Evolutionary conservation across 306 rosid genomes (phyloP).

Genomic region (Gastrolobium bilobum): DNA sequence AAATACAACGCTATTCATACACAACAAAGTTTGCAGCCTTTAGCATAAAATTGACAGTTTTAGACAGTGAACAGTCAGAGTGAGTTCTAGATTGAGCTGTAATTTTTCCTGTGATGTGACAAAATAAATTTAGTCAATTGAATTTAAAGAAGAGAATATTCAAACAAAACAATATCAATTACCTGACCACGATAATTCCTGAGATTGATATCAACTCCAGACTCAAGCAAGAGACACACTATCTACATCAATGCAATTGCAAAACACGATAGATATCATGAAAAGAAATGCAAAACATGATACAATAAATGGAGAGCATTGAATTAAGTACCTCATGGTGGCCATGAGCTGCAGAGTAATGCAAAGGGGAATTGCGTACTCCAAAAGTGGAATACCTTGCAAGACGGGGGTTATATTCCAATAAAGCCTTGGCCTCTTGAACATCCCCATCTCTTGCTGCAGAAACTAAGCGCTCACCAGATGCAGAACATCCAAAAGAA

Average conservation of each 20-base stretch:
- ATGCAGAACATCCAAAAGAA: constrained; percentile 99
- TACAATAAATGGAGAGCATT: constrained; percentile 18
- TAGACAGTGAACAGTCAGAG: not conserved
- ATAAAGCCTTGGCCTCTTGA: constrained; percentile 95
- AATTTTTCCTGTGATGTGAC: constrained; percentile 8
- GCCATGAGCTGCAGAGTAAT: constrained; percentile 98
- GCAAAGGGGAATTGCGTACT: constrained; percentile 96
- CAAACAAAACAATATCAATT: constrained; percentile 41
- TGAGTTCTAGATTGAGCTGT: constrained; percentile 2
- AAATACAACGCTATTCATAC: constrained; percentile 14
- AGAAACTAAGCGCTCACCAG: constrained; percentile 95
- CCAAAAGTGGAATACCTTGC: constrained; percentile 95
- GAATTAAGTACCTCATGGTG: constrained; percentile 86
- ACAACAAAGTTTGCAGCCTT: not conserved
- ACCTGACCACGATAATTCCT: constrained; percentile 99
- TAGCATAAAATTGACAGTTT: not conserved
- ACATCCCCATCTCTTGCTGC: constrained; percentile 99
- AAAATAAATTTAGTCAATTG: constrained; percentile 24
- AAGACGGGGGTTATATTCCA: constrained; percentile 92
- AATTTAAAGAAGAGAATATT: constrained; percentile 28
- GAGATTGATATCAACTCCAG: constrained; percentile 94
- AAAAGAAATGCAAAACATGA: constrained; percentile 26
- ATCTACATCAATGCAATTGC: constrained; percentile 66
- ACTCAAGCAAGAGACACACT: constrained; percentile 85
- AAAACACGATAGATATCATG: constrained; percentile 39